Base-by-base conservation (phyloP, 306 rosid genomes). In the Castanea crenata region DNA sequence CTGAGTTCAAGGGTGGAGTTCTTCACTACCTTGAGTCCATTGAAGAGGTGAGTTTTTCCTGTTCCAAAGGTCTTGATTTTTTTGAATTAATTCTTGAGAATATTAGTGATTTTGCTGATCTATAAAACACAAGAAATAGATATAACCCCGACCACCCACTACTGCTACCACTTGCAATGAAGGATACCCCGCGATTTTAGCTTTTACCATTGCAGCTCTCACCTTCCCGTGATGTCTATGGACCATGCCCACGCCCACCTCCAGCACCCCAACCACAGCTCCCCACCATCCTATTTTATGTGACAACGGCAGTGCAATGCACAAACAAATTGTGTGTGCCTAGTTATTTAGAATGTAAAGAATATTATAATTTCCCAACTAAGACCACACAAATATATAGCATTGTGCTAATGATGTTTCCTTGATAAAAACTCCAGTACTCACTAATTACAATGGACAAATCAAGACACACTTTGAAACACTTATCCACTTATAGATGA, bases 1-100 rank as follows among this genome's bases (percentile, higher is more conserved):
- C 97, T 27, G 93, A 86, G 80, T 81, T 92, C 79, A 90, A 85
- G 74, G 98, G 99, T 64, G 98, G 98, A 76, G 77, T 93, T 83
- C 83, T 81, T 76, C 98, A 93, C 88, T 93, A 95, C 82, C 94
- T 95, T n/a, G 97, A 95, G 81, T 93, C 91, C 84, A 90, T 92
- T 77, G 99, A 92, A 86, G 99, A 95, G 90, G 98, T 93, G 65
- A 83, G 59, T 67, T 52, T 88, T 87, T 35, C 72, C 52, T 1
- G 72, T 38, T 67, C 52, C 27, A n/a, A 67, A 32, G 52, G 72
- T 35, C 72, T 67, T 29, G 35, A 27, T 49, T 23, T 14, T 29
- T 63, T 29, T 29, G 69, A 29, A 29, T 63, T 67, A 38, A 35
- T 8, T 19, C 27, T 35, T 51, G 11, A 76, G 70, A 41, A 72